Evolutionary conservation across 768 basidiomycete genomes (phyloP).

Genomic region (Kwoniella shandongensis): DNA sequence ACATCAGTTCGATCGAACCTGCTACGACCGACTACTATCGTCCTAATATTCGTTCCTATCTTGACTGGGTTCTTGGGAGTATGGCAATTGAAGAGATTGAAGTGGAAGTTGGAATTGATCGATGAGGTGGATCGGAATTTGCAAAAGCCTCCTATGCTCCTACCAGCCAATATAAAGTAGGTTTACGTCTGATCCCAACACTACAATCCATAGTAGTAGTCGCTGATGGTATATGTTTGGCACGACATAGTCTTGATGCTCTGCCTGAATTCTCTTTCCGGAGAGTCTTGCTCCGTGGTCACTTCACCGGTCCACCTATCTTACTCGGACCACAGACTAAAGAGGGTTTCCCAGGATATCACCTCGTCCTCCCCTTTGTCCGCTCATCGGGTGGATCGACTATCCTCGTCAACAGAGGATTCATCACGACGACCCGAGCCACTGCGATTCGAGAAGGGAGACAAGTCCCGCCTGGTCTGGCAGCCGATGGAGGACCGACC

Average conservation of each 20-base stretch:
- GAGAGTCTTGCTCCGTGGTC: conserved; percentile 74
- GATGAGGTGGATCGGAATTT: conserved; percentile 91
- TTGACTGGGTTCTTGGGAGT: conserved; percentile 86
- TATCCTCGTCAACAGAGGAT: conserved; percentile 88
- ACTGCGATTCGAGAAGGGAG: conserved; percentile 41
- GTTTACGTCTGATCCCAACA: too few species aligned
- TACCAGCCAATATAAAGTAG: conserved; percentile 86
- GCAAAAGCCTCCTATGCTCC: conserved; percentile 68
- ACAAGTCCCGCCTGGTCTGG: conserved; percentile 25
- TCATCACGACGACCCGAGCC: conserved; percentile 60
- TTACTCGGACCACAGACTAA: conserved; percentile 80
- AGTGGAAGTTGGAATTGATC: conserved; percentile 93
- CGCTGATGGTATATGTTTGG: too few species aligned
- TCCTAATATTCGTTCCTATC: conserved; percentile 81
- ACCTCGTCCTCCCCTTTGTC: conserved; percentile 81
- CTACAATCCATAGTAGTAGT: too few species aligned
- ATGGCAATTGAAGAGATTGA: conserved; percentile 89
- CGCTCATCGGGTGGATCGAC: conserved; percentile 69
- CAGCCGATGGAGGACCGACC: conserved; percentile 14
- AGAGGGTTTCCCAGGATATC: conserved; percentile 82
- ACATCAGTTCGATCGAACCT: conserved; percentile 17
- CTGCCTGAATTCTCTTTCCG: conserved; percentile 88
- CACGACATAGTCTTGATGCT: conserved; percentile 62
- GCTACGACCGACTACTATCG: conserved; percentile 43
- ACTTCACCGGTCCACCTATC: conserved; percentile 77